A percentile compares a stretch with the other conserved stretches of the same genome.
phyloP scores from a whole-genome alignment of 345 rosid species.

The Stellera chamaejasme region DNA sequence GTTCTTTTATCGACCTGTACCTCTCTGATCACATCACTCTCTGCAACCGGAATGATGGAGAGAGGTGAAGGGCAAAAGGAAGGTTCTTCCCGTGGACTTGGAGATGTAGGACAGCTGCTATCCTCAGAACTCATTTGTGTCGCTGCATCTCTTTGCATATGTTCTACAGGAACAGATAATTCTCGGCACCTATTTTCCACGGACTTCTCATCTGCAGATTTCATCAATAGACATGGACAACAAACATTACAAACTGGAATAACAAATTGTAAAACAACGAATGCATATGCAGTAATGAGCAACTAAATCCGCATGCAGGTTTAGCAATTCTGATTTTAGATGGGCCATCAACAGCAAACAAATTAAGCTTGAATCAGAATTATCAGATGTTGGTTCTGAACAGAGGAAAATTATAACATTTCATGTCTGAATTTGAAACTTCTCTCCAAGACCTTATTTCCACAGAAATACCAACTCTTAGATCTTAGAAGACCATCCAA shows the following conservation, averaged over 20 bases:
- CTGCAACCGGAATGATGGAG: conserved; percentile 23
- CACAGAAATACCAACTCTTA: too few relatives aligned
- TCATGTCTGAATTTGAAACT: too few relatives aligned
- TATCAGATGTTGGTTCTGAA: too few relatives aligned
- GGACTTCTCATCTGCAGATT: conserved; percentile 48
- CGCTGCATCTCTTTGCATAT: conserved; percentile 77
- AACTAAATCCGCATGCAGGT: too few relatives aligned
- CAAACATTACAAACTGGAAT: neutral
- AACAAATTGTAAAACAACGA: neutral
- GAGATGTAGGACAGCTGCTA: conserved; percentile 32
- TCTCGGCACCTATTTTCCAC: conserved; percentile 30
- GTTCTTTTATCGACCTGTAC: conserved; percentile 73
- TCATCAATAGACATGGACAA: conserved; percentile 1
- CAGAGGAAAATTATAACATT: too few relatives aligned
- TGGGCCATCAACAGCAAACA: too few relatives aligned
- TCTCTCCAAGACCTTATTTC: too few relatives aligned
- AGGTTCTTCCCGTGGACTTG: conserved; percentile 24
- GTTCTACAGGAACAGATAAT: conserved; percentile 29
- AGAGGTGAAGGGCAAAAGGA: conserved; percentile 32
- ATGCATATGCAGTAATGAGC: too few relatives aligned
- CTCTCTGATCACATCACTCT: conserved; percentile 52
- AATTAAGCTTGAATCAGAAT: too few relatives aligned
- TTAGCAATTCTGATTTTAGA: too few relatives aligned
- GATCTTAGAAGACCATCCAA: too few relatives aligned
- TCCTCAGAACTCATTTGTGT: conserved; percentile 85